Conservation (phyloP, 306 rosid species). For the Castanopsis chinensis region DNA sequence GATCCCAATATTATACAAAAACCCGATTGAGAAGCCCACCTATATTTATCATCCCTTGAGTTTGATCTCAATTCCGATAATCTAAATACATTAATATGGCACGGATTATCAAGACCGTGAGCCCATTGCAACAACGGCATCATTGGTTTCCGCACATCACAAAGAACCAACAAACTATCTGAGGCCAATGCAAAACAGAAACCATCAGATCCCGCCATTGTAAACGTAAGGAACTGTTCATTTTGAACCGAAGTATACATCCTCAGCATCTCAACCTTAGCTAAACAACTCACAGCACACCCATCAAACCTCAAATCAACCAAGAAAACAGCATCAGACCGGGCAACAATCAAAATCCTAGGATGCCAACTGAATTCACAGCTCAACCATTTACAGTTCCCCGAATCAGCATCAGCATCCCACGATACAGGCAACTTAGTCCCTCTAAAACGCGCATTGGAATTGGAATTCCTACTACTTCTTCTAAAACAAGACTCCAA, state of each 20-base stretch:
- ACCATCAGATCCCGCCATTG: constrained; percentile 43
- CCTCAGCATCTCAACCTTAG: constrained; percentile 48
- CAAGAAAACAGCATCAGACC: constrained; percentile 59
- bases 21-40: constrained; percentile 58
- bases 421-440: constrained; percentile 48
- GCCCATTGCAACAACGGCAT: constrained; percentile 61
- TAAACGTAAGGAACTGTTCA: constrained; percentile 52
- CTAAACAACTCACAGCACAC: constrained; percentile 40
- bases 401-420: constrained; percentile 30
- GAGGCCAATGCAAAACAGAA: constrained; percentile 59
- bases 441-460: constrained; percentile 31
- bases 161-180: constrained; percentile 46
- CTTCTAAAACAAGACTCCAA: constrained; percentile 31
- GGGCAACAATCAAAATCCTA: constrained; percentile 50
- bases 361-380: constrained; percentile 81
- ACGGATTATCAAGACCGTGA: constrained; percentile 53
- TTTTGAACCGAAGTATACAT: constrained; percentile 35
- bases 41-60: constrained; percentile 34
- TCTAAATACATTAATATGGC: constrained; percentile 37
- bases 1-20: constrained; percentile 69
- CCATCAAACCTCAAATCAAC: constrained; percentile 52
- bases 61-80: constrained; percentile 64
- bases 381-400: constrained; percentile 47
- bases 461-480: neutral
- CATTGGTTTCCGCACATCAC: constrained; percentile 64